Base-by-base conservation (phyloP, 2,329 filamentous ascomycete genomes). In the Chaetomiaceae sp. region DNA sequence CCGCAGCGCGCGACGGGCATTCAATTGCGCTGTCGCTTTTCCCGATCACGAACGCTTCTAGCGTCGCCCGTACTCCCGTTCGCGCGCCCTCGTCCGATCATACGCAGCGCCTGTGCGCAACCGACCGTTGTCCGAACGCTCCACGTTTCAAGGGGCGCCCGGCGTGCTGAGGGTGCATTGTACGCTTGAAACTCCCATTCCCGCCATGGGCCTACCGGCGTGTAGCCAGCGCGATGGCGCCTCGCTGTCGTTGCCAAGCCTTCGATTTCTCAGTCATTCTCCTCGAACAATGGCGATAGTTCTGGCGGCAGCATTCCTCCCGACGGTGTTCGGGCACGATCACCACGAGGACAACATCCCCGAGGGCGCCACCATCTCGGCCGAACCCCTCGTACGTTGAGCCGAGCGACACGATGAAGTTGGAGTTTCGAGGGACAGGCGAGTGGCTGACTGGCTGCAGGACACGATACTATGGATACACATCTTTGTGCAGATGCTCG, bases 401-500 rank as follows among this genome's bases (percentile, higher is more conserved):
- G 4, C 12, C 36, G 6, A 2, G 6, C 22, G 24, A 37, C 27
- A 12, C 14, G n/a, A 12, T n/a, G 19, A 20, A 19, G 10, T 12
- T 9, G 8, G 19, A 19, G n/a, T 4, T 29, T 3, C 8, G n/a
- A 15, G 14, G 4, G 12, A 27, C 5, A 12, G 15, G 22, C 19
- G 42, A 22, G 11, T 24, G 14, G 38, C 48, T 56, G 42, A 58
- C 42, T 17, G 38, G 19, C 15, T 10, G 6, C 55, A 83, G 78
- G 93, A 97, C 65, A 76, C 83, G 34, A 88, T 82, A 59, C 68
- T 98, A 79, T 98, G 93, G 93, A 75, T 84, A 57, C 93, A 98
- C 68, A 97, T 98, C 60, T 75, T 95, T 50, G 67, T 95, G 37
- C 90, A 95, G 75, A 84, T 83, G 64, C 62, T 93, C 48, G 81